Conservation (phyloP, 306 rosid genomes). For the Delonix regia region DNA sequence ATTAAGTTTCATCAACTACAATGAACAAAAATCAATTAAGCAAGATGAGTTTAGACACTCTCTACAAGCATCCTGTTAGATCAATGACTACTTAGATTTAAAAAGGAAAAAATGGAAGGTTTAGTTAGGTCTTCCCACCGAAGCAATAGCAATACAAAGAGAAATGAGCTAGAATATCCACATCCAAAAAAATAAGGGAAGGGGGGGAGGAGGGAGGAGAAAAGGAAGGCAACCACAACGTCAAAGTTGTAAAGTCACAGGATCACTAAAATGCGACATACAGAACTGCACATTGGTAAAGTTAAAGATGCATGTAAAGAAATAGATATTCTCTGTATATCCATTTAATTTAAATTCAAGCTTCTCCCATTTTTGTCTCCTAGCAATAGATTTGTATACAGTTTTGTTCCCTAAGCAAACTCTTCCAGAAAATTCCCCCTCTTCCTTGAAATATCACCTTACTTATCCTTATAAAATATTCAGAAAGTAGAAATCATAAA, state of each 20-base stretch:
- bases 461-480: not conserved
- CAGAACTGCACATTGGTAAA: not conserved
- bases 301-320: not conserved
- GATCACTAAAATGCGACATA: constrained; percentile 24
- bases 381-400: not conserved
- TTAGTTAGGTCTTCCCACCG: constrained; percentile 13
- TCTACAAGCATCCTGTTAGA: not conserved
- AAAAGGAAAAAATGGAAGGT: not conserved
- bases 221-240: not conserved
- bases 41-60: too few species aligned
- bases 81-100: not conserved
- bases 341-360: constrained; percentile 22
- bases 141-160: constrained; percentile 11
- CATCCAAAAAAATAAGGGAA: too few species aligned
- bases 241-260: constrained; percentile 4
- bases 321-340: constrained; percentile 7
- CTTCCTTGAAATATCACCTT: constrained; percentile 12
- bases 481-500: not conserved
- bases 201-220: too few species aligned
- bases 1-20: not conserved
- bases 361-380: constrained; percentile 11
- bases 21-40: too few species aligned
- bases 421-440: constrained; percentile 11
- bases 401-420: constrained; percentile 13
- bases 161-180: constrained; percentile 12